Evolutionary conservation across 2,329 filamentous ascomycete species (phyloP), one percentile per base, ranked within the genome.

Genomic region (Aspergillus viridinutans): DNA sequence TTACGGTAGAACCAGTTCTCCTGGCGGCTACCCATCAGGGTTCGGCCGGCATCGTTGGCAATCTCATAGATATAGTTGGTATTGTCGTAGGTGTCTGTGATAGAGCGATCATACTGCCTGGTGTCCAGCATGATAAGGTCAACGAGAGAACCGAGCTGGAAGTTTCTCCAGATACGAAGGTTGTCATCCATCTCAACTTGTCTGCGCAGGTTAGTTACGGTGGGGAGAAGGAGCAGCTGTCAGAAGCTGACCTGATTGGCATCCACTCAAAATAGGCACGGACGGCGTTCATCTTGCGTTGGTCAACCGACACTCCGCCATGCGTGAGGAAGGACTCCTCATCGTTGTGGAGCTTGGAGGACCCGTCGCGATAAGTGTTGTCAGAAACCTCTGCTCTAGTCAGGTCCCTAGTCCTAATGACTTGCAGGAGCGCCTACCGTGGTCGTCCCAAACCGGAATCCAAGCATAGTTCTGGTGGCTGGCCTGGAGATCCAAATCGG

Each of bases 1-100:
- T 79, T 74, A 49, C 80, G 78, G 69, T 88, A 89, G 72, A 90
- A 87, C 89, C 89, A 92, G 63, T 84, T 83, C 71, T 92, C 89
- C 68, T 92, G 89, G 10, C 82, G 81, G 1, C 81, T 78, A 2
- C 89, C 89, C 87, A 92, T 90, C 62, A 92, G 74, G 0, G 82
- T 83, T 3, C 89, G 83, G 5, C 84, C 81, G 2, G 86, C 83
- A 55, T 91, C 87, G 62, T 90, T 82, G 20, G 80, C 83, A 57
- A 90, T 87, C 1, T 76, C 64, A 58, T 83, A 78, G 47, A 88
- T 76, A 66, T 89, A 89, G 47, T 83, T 76, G 0, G 80, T 81
- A 66, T 89, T 88, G 79, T 81, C 83, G 61, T 79, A 82, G 58
- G 80, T 59, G 62, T 80, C 77, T 0, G 86, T 88, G 63, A 88